Evolutionary conservation across 805 yeast genomes (phyloP).

Genomic region (Kodamaea restingae): DNA sequence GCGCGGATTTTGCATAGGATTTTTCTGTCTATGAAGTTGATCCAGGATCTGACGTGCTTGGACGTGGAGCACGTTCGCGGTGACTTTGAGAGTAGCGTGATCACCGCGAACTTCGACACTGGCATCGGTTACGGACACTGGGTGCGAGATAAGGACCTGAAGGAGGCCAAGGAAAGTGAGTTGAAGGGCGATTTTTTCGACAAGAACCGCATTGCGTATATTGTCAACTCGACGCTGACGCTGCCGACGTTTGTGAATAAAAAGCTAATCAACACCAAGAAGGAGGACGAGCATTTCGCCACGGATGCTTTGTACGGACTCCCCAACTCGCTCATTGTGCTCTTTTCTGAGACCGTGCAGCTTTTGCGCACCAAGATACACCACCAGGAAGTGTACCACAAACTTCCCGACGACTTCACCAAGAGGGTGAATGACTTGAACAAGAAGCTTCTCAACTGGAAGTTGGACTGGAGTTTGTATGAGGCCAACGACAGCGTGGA

Average conservation of each 20-base stretch:
- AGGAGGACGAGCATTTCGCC: constrained; percentile 56
- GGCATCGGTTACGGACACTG: constrained; percentile 12
- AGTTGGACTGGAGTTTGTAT: constrained; percentile 65
- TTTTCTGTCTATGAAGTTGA: constrained; percentile 65
- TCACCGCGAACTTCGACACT: constrained; percentile 24
- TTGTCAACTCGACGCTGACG: constrained; percentile 20
- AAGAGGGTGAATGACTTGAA: constrained; percentile 23
- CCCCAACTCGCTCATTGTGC: constrained; percentile 71
- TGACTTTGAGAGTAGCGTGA: constrained; percentile 18
- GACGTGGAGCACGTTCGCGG: constrained; percentile 32
- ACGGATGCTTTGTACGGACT: constrained; percentile 81
- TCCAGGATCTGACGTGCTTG: constrained; percentile 71
- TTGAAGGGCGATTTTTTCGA: constrained; percentile 20
- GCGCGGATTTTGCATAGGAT: constrained; percentile 76
- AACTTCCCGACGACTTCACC: constrained; percentile 33
- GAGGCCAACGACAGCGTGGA: constrained; percentile 17
- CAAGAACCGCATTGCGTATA: constrained; percentile 24
- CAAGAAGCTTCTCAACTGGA: constrained; percentile 48
- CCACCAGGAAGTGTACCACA: constrained; percentile 32
- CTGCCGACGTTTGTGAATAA: constrained; percentile 41
- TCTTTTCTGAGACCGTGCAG: constrained; percentile 71
- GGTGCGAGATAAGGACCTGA: neutral
- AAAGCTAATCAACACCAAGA: constrained; percentile 42
- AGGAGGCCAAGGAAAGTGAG: constrained; percentile 22
- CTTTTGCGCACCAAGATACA: constrained; percentile 60